Evolutionary conservation across 345 rosid species (phyloP), one percentile per base, ranked within the genome.

Genomic region (Gossypium rotundifolium): DNA sequence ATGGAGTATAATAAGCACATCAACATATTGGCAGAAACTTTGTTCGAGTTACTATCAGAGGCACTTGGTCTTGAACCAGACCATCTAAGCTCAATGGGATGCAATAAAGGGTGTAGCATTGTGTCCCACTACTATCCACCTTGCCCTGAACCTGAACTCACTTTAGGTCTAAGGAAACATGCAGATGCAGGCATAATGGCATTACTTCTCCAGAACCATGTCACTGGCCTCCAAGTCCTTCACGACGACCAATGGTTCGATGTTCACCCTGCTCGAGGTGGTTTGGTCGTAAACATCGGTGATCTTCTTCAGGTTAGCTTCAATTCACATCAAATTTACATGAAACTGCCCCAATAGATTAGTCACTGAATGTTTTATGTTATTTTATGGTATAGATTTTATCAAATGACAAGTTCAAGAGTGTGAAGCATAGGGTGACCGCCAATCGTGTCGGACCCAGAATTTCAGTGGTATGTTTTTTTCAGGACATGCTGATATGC

Each of bases 61-160:
- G 64, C 40, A 3, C 40, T 59, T 14, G 64, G 64, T 25, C 64
- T 59, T 7, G 79, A 1, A 16, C 14, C 75, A 2, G 51, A 65
- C 11, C 68, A 79, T 46, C 42, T 81, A 0, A 22, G 70, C 49
- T 77, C 77, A 2, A 73, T 82, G 62, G 85, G 74, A 8, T 79
- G 73, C 0, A 61, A 60, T 3, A 79, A 82, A 44, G 80, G 62
- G 2, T 42, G 77, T 13, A 62, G 14, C 40, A 4, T 73, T 2
- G 1, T 65, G 1, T 40, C 83, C 14, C 79, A 79, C 46, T 82
- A 81, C 71, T 79, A 84, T 55, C 87, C 83, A n/a, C 27, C 78
- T 5, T 77, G 85, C 63, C 83, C 87, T 1, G 79, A 82, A 49
- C 82, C 85, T 1, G 82, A 82, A 4, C 66, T 52, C 64, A 74